phyloP scores from a whole-genome alignment of 148 eudicot genomes.

The Silene conica region DNA sequence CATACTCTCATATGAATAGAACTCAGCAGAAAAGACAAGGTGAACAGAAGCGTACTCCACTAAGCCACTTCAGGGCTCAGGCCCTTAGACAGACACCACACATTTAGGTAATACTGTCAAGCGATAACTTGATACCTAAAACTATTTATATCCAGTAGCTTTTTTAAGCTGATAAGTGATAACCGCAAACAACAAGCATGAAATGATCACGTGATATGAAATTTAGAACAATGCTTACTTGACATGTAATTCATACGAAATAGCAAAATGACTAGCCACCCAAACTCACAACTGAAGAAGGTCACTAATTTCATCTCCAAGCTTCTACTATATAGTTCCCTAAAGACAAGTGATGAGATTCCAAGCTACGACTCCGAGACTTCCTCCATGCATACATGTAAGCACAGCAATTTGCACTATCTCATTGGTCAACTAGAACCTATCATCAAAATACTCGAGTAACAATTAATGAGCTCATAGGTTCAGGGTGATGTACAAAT shows the following conservation, averaged over 20 bases:
- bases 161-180: neutral
- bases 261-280: neutral
- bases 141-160: neutral
- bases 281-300: neutral
- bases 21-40: neutral
- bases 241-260: neutral
- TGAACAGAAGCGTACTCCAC: neutral
- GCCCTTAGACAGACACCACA: too few species aligned
- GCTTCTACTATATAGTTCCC: constrained; percentile 1
- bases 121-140: neutral
- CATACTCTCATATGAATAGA: neutral
- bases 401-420: neutral
- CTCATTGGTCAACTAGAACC: neutral
- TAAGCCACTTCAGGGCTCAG: neutral
- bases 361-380: too few species aligned
- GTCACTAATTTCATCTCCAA: neutral
- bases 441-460: neutral
- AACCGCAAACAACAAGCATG: neutral
- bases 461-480: neutral
- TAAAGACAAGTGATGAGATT: neutral
- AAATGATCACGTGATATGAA: neutral
- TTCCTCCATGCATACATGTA: neutral
- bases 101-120: neutral
- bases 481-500: neutral
- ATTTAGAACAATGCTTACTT: too few species aligned